A percentile compares a stretch with the other conserved stretches of the same genome.
phyloP scores from a whole-genome alignment of 2,329 filamentous ascomycete genomes.

The Dothistroma pini region DNA sequence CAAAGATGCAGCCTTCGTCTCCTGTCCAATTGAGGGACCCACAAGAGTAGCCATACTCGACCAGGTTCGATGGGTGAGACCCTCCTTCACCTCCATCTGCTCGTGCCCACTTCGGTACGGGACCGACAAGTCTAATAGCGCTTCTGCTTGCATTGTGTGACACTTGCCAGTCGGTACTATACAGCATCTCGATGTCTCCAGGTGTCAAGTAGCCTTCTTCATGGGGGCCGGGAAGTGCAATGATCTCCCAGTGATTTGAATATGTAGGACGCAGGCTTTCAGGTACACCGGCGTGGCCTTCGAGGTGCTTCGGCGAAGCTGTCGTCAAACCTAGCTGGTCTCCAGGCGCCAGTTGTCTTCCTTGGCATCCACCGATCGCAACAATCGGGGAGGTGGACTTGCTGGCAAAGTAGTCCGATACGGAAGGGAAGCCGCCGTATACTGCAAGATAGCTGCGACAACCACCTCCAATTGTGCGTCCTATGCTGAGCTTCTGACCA shows the following conservation, averaged over 20 bases:
- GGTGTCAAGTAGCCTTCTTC: constrained; percentile 51
- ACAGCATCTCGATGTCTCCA: constrained; percentile 56
- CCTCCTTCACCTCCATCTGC: constrained; percentile 61
- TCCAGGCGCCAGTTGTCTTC: constrained; percentile 52
- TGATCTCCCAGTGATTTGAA: constrained; percentile 50
- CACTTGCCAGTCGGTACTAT: constrained; percentile 56
- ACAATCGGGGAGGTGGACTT: constrained; percentile 58
- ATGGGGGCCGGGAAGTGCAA: constrained; percentile 55
- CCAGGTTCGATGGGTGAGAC: constrained; percentile 51
- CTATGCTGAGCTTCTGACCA: constrained; percentile 54
- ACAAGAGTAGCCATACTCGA: constrained; percentile 58
- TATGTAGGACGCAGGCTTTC: constrained; percentile 49
- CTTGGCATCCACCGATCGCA: constrained; percentile 58
- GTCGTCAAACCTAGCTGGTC: constrained; percentile 50
- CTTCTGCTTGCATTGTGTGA: constrained; percentile 59
- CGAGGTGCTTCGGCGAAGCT: constrained; percentile 36
- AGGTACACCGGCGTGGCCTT: constrained; percentile 40
- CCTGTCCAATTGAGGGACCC: constrained; percentile 60
- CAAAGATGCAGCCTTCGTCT: constrained; percentile 59
- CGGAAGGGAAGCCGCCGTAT: constrained; percentile 50
- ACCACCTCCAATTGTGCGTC: constrained; percentile 50
- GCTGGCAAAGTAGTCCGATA: constrained; percentile 56
- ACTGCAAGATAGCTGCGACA: constrained; percentile 59
- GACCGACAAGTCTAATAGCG: constrained; percentile 58
- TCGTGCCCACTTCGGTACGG: constrained; percentile 57